phyloP scores from a whole-genome alignment of 371 early-diverging fungal genomes.

The Choanephora cucurbitarum region DNA sequence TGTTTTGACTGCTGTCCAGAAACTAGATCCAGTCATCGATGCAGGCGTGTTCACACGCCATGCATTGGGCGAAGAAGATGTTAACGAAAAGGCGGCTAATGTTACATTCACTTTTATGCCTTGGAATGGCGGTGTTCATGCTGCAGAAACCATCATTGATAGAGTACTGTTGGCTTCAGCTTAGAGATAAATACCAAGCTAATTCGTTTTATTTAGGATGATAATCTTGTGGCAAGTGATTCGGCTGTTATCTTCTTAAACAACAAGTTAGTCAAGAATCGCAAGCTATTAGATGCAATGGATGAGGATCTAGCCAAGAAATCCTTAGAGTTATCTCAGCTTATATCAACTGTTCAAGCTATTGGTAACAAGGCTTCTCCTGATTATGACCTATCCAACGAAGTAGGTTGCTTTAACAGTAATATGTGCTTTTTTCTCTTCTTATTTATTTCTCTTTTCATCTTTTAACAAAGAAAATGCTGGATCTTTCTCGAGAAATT shows the following conservation, averaged over 20 bases:
- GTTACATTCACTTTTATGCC: constrained; percentile 39
- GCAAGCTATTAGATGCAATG: constrained; percentile 44
- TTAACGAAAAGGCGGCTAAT: constrained; percentile 26
- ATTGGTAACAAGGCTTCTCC: constrained; percentile 28
- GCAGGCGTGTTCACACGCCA: constrained; percentile 50
- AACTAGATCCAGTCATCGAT: constrained; percentile 55
- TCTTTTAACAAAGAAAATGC: constrained; percentile 52
- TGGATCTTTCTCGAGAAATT: constrained; percentile 53
- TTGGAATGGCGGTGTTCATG: constrained; percentile 44
- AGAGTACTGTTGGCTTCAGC: constrained; percentile 19
- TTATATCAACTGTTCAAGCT: constrained; percentile 20
- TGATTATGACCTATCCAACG: constrained; percentile 38
- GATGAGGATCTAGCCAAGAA: constrained; percentile 50
- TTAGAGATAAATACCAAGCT: too few relatives aligned
- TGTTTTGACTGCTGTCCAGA: constrained; percentile 32
- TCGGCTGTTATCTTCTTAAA: constrained; percentile 58
- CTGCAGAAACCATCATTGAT: constrained; percentile 44
- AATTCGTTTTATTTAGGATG: constrained; percentile 51
- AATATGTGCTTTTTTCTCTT: background rate
- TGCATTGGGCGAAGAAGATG: constrained; percentile 12
- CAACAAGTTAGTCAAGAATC: constrained; percentile 64
- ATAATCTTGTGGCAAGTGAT: constrained; percentile 53
- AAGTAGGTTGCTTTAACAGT: constrained; percentile 20
- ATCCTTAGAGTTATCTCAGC: constrained; percentile 24
- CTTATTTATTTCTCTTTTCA: too few relatives aligned